These are phyloP conservation scores for Aegle marmelos DNA, from an alignment of 345 rosid genomes.

Conservation along the genomic window DNA sequence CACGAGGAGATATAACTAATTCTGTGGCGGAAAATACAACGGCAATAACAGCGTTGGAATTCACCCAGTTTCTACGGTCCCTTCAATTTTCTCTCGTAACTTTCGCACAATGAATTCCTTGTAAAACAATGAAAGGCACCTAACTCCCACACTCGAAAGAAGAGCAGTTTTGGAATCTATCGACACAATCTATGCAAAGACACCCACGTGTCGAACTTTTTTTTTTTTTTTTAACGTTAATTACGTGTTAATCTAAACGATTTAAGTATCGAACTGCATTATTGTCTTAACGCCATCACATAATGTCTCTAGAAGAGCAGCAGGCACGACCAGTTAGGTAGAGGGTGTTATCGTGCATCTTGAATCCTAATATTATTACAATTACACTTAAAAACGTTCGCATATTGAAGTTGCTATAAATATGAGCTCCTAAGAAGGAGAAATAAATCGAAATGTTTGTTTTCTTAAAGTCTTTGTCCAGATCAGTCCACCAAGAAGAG, in stretches of 20 bases:
- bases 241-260: neutral
- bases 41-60: neutral
- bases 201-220: constrained; percentile 18
- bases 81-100: constrained; percentile 10
- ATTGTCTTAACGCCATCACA: neutral
- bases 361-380: neutral
- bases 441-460: constrained; percentile 31
- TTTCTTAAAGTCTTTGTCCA: constrained; percentile 54
- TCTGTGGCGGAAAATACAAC: neutral
- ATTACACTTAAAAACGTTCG: no score
- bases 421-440: neutral
- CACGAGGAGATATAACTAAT: no score
- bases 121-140: constrained; percentile 1
- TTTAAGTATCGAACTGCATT: neutral
- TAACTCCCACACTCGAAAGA: neutral
- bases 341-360: neutral
- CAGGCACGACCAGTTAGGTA: constrained; percentile 26
- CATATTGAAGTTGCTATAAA: neutral
- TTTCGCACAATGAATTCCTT: neutral
- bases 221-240: neutral
- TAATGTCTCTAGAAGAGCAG: constrained; percentile 7
- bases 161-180: constrained; percentile 11
- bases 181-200: neutral
- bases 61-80: constrained; percentile 12
- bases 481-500: constrained; percentile 60